phyloP scores from a whole-genome alignment of 106 monocot genomes.

The Gastrodia elata region DNA sequence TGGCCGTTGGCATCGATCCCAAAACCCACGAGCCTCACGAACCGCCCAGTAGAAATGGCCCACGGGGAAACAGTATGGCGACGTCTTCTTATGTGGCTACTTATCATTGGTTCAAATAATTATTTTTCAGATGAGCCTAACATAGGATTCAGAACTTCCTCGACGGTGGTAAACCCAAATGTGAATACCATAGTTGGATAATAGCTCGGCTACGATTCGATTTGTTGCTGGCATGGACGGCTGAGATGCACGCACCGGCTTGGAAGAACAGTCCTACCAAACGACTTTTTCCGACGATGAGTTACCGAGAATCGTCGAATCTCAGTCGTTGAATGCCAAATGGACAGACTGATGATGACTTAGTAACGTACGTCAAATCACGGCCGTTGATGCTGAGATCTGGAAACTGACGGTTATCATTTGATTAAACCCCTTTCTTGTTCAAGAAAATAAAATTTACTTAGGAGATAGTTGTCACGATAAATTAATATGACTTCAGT shows the following conservation, averaged over 20 bases:
- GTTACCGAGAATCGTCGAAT: background rate
- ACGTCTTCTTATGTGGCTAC: background rate
- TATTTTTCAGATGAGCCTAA: background rate
- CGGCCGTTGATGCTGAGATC: background rate
- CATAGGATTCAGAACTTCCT: background rate
- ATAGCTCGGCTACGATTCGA: background rate
- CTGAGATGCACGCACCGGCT: constrained; percentile 5
- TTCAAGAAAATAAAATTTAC: no score
- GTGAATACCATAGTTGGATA: background rate
- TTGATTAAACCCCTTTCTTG: no score
- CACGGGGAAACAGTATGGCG: background rate
- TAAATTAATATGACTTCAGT: no score
- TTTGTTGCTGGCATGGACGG: background rate
- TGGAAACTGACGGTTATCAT: background rate
- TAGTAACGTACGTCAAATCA: background rate
- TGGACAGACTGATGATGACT: background rate
- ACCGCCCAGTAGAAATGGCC: background rate
- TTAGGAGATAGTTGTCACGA: no score
- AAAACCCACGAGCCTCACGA: background rate
- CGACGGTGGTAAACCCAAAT: background rate
- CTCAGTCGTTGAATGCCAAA: background rate
- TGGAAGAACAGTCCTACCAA: background rate
- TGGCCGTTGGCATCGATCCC: background rate
- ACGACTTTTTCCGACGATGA: background rate
- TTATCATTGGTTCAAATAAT: background rate